Base-by-base conservation (phyloP, 2,329 filamentous ascomycete species). In the Dissoconium aciculare region DNA sequence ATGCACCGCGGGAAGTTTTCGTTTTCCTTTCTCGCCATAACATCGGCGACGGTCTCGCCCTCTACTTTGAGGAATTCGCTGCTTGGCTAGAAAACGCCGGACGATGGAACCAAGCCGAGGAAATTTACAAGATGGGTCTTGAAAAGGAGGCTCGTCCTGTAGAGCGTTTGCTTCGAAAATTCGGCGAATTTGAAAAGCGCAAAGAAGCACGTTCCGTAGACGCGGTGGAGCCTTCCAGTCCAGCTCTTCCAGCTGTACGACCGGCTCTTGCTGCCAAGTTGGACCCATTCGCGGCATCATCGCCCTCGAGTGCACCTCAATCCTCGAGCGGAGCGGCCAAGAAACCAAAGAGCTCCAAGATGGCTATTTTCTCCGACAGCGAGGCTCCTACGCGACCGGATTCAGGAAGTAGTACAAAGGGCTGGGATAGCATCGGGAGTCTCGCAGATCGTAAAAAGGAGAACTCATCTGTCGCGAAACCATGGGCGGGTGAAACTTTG, bases 41-140 rank as follows among this genome's bases (percentile, higher is more conserved):
- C 39, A 82, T 98, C 37, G 89, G 87, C 37, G 84, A 94, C 49
- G 64, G 67, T 1, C 67, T 98, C 3, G 89, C 89, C 2, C 63
- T 95, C 3, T 98, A 84, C 55, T 98, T 98, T 56, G 89, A 98
- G 53, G 89, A 95, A 50, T 98, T 92, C 51, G 85, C 89, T 1
- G 78, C 74, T 1, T 95, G 85, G 82, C 64, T 98, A 5, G 89
- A 98, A 59, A 66, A 72, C 19, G 79, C 76, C 5, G 79, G 74
- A 10, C 67, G 87, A 40, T 94, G 83, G 79, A 69, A 66, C 13
- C 89, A 98, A 54, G 87, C 89, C 1, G 84, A 93, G 45, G 89
- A 98, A 54, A 80, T 98, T 1, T 95, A 91, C 54, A 75, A 77
- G 45, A 63, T 93, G 41, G 89, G 89, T 2, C 78, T 98, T 32